These are phyloP conservation scores for Exophiala aquamarina DNA, from an alignment of 2,329 filamentous ascomycete genomes.

Conservation along the genomic window DNA sequence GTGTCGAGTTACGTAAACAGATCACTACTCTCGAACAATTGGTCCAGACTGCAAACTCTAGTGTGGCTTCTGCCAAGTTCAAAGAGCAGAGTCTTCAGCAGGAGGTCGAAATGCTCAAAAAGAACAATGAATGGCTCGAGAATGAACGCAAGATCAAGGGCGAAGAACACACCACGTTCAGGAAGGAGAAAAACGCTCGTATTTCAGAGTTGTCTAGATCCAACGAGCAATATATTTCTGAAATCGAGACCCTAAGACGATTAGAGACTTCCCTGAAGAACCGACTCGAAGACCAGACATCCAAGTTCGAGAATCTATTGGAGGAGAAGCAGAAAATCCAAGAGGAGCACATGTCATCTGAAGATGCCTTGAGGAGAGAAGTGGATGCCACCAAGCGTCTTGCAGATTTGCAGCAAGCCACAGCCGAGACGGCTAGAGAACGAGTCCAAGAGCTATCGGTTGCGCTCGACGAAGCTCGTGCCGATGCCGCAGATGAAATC, in stretches of 20 bases:
- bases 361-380: constrained; percentile 84
- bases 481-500: constrained; percentile 62
- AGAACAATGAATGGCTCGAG: constrained; percentile 92
- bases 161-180: constrained; percentile 80
- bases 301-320: constrained; percentile 82
- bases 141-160: constrained; percentile 87
- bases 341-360: constrained; percentile 75
- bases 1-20: constrained; percentile 78
- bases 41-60: constrained; percentile 77
- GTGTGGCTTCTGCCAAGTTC: constrained; percentile 80
- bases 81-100: constrained; percentile 87
- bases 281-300: constrained; percentile 78
- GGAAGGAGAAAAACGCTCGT: constrained; percentile 90
- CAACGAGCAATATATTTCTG: constrained; percentile 79
- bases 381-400: constrained; percentile 78
- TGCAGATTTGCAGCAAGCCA: constrained; percentile 67
- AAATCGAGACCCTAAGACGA: constrained; percentile 73
- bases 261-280: constrained; percentile 78
- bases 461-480: constrained; percentile 58
- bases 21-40: constrained; percentile 78
- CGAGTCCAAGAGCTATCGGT: constrained; percentile 59
- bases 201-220: constrained; percentile 85
- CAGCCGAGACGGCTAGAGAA: constrained; percentile 59
- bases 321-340: constrained; percentile 80
- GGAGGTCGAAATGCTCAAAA: constrained; percentile 82